These are phyloP conservation scores for Westerdykella aurantiaca DNA, from an alignment of 2,329 filamentous ascomycete genomes.

Conservation along the genomic window DNA sequence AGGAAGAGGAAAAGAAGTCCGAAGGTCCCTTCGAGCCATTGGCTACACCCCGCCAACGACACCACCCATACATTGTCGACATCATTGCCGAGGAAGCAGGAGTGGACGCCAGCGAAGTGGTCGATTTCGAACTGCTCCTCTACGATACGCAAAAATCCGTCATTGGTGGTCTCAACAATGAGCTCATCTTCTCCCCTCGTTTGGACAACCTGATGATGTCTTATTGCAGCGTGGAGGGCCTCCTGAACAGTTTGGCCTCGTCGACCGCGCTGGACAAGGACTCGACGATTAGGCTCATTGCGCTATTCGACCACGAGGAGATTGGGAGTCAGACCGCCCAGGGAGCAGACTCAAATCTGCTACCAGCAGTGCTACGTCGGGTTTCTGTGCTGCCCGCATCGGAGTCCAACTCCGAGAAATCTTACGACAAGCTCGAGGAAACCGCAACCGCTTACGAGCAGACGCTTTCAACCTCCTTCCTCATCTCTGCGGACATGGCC, in stretches of 20 bases:
- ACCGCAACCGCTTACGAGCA: conserved; percentile 83
- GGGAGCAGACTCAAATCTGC: conserved; percentile 85
- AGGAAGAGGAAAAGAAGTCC: conserved; percentile 34
- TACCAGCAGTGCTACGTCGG: conserved; percentile 80
- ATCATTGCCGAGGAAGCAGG: conserved; percentile 76
- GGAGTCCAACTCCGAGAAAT: conserved; percentile 54
- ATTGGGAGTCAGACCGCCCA: conserved; percentile 90
- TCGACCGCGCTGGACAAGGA: conserved; percentile 65
- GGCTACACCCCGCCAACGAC: conserved; percentile 70
- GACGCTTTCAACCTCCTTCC: conserved; percentile 82
- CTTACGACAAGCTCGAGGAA: conserved; percentile 59
- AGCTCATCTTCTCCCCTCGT: conserved; percentile 93
- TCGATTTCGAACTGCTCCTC: conserved; percentile 95
- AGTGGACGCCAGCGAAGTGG: conserved; percentile 62
- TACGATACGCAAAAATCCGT: conserved; percentile 92
- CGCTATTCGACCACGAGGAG: conserved; percentile 96
- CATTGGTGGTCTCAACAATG: conserved; percentile 83
- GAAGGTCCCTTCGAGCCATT: conserved; percentile 62
- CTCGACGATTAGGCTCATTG: conserved; percentile 77
- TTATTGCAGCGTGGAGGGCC: conserved; percentile 79
- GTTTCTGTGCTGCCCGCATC: conserved; percentile 71
- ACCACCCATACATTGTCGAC: conserved; percentile 82
- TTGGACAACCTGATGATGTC: conserved; percentile 97
- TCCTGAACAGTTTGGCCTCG: conserved; percentile 70
- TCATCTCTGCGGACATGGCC: conserved; percentile 96